These are phyloP conservation scores for Rutidosis leptorrhynchoides DNA, from an alignment of 129 eudicot genomes.

Conservation along the genomic window DNA sequence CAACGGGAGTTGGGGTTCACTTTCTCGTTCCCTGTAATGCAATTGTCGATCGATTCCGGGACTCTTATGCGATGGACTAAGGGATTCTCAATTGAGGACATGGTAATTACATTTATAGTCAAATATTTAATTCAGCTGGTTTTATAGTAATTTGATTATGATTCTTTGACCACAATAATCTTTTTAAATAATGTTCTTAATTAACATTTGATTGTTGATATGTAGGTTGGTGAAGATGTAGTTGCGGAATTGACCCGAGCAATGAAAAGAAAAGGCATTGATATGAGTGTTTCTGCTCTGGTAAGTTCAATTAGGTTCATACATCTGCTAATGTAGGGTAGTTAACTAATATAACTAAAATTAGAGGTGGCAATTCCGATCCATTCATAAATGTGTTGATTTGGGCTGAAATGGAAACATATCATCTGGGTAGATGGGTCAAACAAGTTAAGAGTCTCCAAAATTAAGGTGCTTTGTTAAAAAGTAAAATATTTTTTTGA, in stretches of 20 bases:
- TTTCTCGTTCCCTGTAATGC: constrained; percentile 95
- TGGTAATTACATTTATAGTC: constrained; percentile 36
- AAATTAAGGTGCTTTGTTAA: neutral
- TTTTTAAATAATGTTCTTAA: neutral
- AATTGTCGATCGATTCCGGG: constrained; percentile 76
- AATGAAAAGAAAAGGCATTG: constrained; percentile 64
- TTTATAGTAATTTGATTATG: neutral
- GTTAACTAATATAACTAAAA: too few species aligned
- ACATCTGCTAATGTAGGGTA: constrained; percentile 9
- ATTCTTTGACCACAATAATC: neutral
- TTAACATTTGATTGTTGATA: neutral
- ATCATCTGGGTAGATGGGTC: neutral
- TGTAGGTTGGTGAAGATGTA: constrained; percentile 45
- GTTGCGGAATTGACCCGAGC: constrained; percentile 60
- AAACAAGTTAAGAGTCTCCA: neutral
- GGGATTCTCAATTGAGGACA: constrained; percentile 77
- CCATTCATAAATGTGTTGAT: neutral
- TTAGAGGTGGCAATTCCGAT: neutral
- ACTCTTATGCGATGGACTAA: constrained; percentile 90
- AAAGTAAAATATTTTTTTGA: neutral
- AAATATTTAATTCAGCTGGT: neutral
- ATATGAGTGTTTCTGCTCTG: constrained; percentile 74
- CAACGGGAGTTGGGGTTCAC: constrained; percentile 95
- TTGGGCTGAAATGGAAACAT: neutral
- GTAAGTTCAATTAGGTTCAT: constrained; percentile 36